Percentiles rank a stretch among this genome's conserved stretches.
These are phyloP conservation scores for Saccharomyces mikatae DNA, from an alignment of 805 yeast species.

Conservation along the genomic window DNA sequence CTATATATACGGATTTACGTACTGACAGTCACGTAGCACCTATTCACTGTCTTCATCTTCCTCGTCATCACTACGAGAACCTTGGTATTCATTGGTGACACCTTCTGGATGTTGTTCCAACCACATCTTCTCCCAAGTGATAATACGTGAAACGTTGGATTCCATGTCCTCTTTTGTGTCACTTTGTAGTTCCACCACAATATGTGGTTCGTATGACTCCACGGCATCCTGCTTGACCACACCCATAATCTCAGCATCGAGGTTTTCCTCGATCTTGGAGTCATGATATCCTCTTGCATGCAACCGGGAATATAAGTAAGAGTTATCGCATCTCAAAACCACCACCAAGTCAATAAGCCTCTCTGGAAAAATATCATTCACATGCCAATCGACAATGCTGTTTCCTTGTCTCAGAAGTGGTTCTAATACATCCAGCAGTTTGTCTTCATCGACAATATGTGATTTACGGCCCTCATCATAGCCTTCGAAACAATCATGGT, in stretches of 20 bases:
- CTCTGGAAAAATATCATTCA: constrained; percentile 92
- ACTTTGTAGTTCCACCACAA: constrained; percentile 73
- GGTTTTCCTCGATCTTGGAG: constrained; percentile 77
- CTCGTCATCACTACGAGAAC: constrained; percentile 6
- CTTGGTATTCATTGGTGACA: constrained; percentile 42
- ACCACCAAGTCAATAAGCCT: constrained; percentile 85
- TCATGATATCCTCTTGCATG: constrained; percentile 70
- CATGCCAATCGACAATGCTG: constrained; percentile 91
- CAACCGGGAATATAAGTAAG: constrained; percentile 65
- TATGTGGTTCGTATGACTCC: constrained; percentile 69
- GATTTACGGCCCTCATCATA: constrained; percentile 81
- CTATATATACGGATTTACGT: not conserved
- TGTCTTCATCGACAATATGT: constrained; percentile 87
- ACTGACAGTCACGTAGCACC: not conserved
- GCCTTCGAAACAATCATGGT: constrained; percentile 68
- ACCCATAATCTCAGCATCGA: constrained; percentile 97
- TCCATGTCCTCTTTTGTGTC: constrained; percentile 71
- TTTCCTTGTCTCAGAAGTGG: constrained; percentile 79
- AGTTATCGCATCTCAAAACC: constrained; percentile 73
- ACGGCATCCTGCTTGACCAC: constrained; percentile 79
- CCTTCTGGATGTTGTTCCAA: constrained; percentile 53
- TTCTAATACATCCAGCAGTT: constrained; percentile 72
- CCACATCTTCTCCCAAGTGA: constrained; percentile 75
- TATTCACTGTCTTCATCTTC: constrained; percentile 5
- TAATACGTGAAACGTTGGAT: constrained; percentile 69